A percentile compares a stretch with the other conserved stretches of the same genome.
phyloP scores from a whole-genome alignment of 768 basidiomycete genomes.

The Termitomyces sp. region DNA sequence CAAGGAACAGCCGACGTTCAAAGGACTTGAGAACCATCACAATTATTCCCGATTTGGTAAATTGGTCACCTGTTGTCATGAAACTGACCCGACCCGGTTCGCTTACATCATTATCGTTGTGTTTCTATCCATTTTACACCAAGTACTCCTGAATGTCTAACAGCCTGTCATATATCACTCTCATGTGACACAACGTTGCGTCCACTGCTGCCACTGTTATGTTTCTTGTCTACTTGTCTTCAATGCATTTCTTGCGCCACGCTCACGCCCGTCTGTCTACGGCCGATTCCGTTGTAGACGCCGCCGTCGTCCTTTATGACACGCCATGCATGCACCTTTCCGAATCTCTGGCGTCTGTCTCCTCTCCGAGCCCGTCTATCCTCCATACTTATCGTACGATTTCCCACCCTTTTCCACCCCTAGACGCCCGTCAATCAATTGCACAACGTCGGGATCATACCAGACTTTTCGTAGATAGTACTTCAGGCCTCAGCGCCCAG shows the following conservation, averaged over 20 bases:
- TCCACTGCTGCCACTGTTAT: too few species aligned
- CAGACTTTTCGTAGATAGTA: too few species aligned
- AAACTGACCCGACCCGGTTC: background rate
- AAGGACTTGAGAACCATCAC: slow-evolving; percentile 1
- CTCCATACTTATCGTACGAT: too few species aligned
- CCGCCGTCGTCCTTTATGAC: background rate
- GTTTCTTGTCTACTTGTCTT: background rate
- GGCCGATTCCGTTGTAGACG: background rate
- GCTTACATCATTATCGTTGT: background rate
- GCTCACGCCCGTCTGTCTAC: background rate
- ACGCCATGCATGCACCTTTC: too few species aligned
- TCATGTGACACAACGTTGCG: too few species aligned
- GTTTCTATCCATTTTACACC: background rate
- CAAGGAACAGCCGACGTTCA: background rate
- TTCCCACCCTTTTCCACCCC: background rate
- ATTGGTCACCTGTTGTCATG: background rate
- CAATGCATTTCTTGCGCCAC: background rate
- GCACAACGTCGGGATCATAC: background rate
- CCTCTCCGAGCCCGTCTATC: background rate
- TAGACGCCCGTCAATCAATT: background rate
- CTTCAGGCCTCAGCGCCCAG: too few species aligned
- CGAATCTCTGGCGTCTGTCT: background rate
- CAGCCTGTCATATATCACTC: background rate
- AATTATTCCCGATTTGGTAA: background rate
- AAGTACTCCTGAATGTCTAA: background rate